Evolutionary conservation across 768 basidiomycete species (phyloP), one percentile per base, ranked within the genome.

Genomic region (Kwoniella europaea): DNA sequence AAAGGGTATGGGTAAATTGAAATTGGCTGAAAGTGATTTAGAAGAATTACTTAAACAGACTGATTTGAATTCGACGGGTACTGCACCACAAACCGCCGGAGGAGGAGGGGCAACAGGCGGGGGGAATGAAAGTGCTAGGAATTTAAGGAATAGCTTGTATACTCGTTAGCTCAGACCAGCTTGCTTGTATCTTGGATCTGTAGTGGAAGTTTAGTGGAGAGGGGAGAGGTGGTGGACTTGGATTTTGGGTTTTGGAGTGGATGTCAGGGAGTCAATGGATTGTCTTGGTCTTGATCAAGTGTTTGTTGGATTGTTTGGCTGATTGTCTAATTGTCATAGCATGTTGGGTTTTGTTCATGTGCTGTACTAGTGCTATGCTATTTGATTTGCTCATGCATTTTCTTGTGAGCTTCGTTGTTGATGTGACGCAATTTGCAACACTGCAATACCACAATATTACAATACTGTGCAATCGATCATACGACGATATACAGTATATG

Each of bases 11-110:
- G 79, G 78, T 9, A 69, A 76, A 63, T 73, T 77, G 56, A 76
- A 76, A 50, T 81, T 82, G 52, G 82, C 82, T 9, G 81, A 83
- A 63, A 60, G 66, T 24, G 79, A 81, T 73, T 55, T 81, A 22
- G 72, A 67, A 42, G 78, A 79, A 54, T 71, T 77, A 41, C 69
- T 81, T 58, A 73, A 70, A 63, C 74, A 61, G 57, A 61, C 59
- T 42, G 59, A 61, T 61, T 24, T 61, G 20, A 27, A 43, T 16
- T 10, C 57, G 3, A 29, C n/a, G 4, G 43, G 27, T 35, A 10
- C 27, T 27, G 1, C 29, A 2, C 57, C 15, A n/a, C 18, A 18
- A n/a, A 24, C 16, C 6, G 54, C 3, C n/a, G 54, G 18, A 56
- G 12, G 12, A n/a, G 55, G 4, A 56, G 22, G 41, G 20, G 42